These are phyloP conservation scores for Furcasterigmium sp. DNA, from an alignment of 2,329 filamentous ascomycete genomes.

Conservation along the genomic window DNA sequence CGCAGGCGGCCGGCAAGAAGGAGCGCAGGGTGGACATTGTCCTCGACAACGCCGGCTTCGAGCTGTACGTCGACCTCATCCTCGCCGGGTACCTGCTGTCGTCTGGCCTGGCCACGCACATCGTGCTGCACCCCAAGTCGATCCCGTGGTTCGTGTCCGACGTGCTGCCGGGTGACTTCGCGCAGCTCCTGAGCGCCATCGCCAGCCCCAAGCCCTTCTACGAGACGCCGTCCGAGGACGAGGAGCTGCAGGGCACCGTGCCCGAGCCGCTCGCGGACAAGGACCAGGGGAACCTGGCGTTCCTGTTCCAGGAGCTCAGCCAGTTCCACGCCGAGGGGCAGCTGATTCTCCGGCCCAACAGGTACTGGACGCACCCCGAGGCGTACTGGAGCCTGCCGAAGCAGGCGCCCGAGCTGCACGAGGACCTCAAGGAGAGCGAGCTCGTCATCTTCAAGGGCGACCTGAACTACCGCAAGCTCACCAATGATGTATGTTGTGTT, in stretches of 20 bases:
- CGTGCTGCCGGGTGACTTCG: constrained; percentile 81
- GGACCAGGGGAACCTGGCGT: constrained; percentile 63
- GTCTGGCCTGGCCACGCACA: constrained; percentile 74
- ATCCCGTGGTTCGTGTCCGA: constrained; percentile 99
- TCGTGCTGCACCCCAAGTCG: constrained; percentile 88
- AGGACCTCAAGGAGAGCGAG: constrained; percentile 77
- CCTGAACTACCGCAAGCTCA: constrained; percentile 91
- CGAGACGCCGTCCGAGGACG: constrained; percentile 65
- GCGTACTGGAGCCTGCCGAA: constrained; percentile 84
- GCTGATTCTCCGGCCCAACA: constrained; percentile 74
- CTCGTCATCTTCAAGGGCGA: constrained; percentile 97
- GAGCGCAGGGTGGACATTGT: constrained; percentile 87
- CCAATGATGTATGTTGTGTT: constrained; percentile 67
- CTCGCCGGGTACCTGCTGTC: constrained; percentile 86
- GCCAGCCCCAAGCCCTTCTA: constrained; percentile 75
- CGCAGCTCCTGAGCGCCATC: constrained; percentile 75
- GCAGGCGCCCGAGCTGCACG: constrained; percentile 59
- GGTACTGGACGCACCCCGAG: constrained; percentile 85
- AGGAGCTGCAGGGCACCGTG: constrained; percentile 48
- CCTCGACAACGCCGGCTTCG: constrained; percentile 95
- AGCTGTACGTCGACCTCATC: constrained; percentile 92
- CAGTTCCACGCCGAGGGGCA: constrained; percentile 76
- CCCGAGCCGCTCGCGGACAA: constrained; percentile 59
- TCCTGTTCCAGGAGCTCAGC: constrained; percentile 80
- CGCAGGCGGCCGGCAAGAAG: constrained; percentile 55